These are phyloP conservation scores for Ophioceras dolichostomum DNA, from an alignment of 2,329 filamentous ascomycete species.

Conservation along the genomic window DNA sequence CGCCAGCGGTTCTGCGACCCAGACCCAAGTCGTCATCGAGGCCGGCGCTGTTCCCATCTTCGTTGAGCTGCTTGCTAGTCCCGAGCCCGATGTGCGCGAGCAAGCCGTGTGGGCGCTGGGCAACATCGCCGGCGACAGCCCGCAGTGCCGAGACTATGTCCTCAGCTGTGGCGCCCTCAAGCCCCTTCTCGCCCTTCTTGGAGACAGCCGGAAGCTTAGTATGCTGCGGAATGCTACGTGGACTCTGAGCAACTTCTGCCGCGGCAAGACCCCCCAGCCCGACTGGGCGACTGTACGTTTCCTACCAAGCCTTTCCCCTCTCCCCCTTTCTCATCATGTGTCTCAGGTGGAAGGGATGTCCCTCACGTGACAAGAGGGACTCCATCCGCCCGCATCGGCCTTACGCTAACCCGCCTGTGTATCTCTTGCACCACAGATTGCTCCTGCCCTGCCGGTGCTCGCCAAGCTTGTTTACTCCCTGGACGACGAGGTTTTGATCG, in stretches of 20 bases:
- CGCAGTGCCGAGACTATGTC: constrained; percentile 93
- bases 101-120: constrained; percentile 97
- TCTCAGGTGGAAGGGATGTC: too few relatives aligned
- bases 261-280: constrained; percentile 96
- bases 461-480: constrained; percentile 97
- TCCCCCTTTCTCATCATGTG: too few relatives aligned
- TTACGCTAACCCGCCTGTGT: too few relatives aligned
- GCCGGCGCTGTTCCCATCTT: constrained; percentile 97
- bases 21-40: constrained; percentile 98
- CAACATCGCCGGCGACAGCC: constrained; percentile 98
- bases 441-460: constrained; percentile 86
- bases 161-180: constrained; percentile 82
- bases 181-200: constrained; percentile 78
- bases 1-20: constrained; percentile 88
- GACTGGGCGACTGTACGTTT: constrained; percentile 85
- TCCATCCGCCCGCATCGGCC: too few relatives aligned
- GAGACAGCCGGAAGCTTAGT: constrained; percentile 96
- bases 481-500: constrained; percentile 95
- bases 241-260: constrained; percentile 99
- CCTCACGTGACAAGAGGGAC: too few relatives aligned
- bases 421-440: constrained; percentile 49
- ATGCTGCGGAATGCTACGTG: constrained; percentile 98
- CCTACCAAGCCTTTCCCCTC: neutral
- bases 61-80: constrained; percentile 88
- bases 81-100: constrained; percentile 93